Base-by-base conservation (phyloP, 768 basidiomycete genomes). In the Boletellus sp. region DNA sequence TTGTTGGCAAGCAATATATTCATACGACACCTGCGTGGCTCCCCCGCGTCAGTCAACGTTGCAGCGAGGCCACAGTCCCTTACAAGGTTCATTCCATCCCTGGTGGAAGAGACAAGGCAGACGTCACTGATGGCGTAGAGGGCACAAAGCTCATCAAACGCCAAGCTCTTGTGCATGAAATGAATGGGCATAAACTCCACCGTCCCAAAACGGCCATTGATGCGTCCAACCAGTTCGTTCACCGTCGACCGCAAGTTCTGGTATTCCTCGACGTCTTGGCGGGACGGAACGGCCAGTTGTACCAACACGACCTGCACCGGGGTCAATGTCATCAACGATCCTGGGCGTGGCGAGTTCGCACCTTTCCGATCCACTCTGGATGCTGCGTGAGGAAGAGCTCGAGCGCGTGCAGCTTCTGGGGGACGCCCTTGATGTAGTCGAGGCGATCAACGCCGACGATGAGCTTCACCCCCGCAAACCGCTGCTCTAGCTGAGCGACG, bases 171-270 rank as follows among this genome's bases (percentile, higher is more conserved):
- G 79, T 98, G 95, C 91, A 98, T 92, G 70, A 96, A 98, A 70
- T 98, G 96, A 52, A 99, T 98, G 6, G 96, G 96, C 92, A 97
- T 96, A 67, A 95, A 98, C 60, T 99, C 96, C 64, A 98, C 94
- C 1, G 96, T 98, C 26, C 96, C 96, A 62, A 99, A 99, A 9
- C 94, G 87, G 8, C 96, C 96, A 65, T 99, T 99, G 72, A 99
- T 98, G 22, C 95, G 84, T 2, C 96, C 96, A 26, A 99, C 96
- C 42, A 99, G 82, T 68, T 99, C 94, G 74, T 98, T 98, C 46
- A 98, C 94, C 2, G 89, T 91, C 16, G 93, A 84, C 15, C 96
- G 84, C 52, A 98, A 72, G 71, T 97, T 98, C 70, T 99, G 96
- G 66, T 99, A 99, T 71, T 99, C 96, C 70, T 99, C 96, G 45